Base-by-base conservation (phyloP, 2,329 filamentous ascomycete species). In the Nigrospora oryzae region DNA sequence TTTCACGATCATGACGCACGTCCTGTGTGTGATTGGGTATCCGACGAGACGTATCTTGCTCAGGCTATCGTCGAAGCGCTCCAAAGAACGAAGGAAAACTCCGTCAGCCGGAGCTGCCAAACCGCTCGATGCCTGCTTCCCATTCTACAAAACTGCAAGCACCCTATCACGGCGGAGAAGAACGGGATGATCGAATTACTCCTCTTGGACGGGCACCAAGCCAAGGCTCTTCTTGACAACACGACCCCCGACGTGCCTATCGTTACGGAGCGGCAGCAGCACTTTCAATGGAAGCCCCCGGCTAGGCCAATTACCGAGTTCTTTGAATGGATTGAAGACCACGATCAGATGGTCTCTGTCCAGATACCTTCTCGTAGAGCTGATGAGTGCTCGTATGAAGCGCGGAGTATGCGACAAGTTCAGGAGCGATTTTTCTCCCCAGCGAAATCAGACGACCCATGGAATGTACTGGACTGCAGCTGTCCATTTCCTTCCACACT, bases 291-390 rank as follows among this genome's bases (percentile, higher is more conserved):
- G 34, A 35, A 42, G 13, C 13, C 23, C 17, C 33, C 40, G 30
- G 32, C 33, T 11, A 42, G 33, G 33, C 40, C 40, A 19, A 44
- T 44, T 19, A 12, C 36, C n/a, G 42, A 44, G 28, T 39, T 44
- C 33, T 44, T 44, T 17, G 35, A 44, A n/a, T 19, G 42, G 28
- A 44, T 44, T 14, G 37, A 39, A n/a, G 42, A 44, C 17, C 42
- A 38, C 31, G 42, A 34, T 38, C 35, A 36, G 36, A 39, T 33
- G 17, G 42, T 44, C 31, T 44, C 35, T 28, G 36, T 44, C n/a
- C 34, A 44, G 31, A 44, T 44, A 44, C 36, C 42, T 28, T 44
- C 42, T 28, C 35, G 30, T 11, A 28, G 32, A 39, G 28, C 28
- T 17, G 33, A 38, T 15, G 23, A 38, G 39, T 32, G 37, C 42